phyloP scores from a whole-genome alignment of 2,329 filamentous ascomycete species.

The Diaporthe sp. region DNA sequence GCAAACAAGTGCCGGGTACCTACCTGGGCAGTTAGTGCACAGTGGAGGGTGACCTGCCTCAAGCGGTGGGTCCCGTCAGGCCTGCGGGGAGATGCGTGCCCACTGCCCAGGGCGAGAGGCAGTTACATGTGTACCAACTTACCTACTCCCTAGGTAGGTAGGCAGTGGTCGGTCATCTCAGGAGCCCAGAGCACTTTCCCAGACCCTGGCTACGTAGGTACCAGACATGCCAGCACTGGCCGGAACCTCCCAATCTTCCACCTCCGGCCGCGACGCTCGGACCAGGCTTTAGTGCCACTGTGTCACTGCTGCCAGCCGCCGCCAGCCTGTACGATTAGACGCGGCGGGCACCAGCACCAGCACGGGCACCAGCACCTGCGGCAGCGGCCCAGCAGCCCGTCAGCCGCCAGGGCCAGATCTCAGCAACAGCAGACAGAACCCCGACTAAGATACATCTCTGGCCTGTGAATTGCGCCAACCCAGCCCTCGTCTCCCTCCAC shows the following conservation, averaged over 20 bases:
- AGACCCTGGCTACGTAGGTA: too few relatives aligned
- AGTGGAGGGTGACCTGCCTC: background rate
- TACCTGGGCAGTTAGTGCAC: background rate
- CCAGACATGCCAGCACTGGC: background rate
- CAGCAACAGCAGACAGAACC: conserved; percentile 15
- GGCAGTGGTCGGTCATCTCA: background rate
- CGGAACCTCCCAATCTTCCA: conserved; percentile 32
- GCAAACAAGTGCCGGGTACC: background rate
- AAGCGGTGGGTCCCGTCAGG: background rate
- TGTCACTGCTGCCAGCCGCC: conserved; percentile 28
- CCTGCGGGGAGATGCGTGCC: background rate
- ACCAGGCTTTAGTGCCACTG: conserved; percentile 31
- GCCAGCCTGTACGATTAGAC: conserved; percentile 15
- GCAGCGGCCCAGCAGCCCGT: conserved; percentile 6
- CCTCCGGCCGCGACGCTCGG: conserved; percentile 18
- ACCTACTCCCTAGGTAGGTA: background rate
- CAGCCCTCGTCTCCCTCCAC: conserved; percentile 11
- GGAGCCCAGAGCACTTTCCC: background rate
- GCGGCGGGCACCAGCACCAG: background rate
- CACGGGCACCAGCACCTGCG: background rate
- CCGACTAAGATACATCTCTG: conserved; percentile 7
- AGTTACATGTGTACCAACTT: background rate
- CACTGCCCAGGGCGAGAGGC: background rate
- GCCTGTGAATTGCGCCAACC: conserved; percentile 27
- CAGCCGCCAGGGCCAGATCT: conserved; percentile 36